Percentiles rank a stretch among this genome's conserved stretches.
Conservation (phyloP, 345 rosid species). For the Psidium guajava region DNA sequence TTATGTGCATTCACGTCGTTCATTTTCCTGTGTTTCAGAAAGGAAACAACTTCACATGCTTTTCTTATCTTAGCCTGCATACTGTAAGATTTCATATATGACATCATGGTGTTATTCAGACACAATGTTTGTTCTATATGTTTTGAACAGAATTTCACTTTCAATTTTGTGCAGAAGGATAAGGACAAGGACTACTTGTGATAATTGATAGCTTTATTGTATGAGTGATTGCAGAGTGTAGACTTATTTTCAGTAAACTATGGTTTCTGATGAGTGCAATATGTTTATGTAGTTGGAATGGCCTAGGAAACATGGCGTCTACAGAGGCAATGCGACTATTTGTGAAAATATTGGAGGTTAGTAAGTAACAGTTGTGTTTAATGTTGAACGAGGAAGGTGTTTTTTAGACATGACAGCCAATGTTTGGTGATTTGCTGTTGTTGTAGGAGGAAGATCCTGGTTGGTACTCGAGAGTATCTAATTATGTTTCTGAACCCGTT, state of each 20-base stretch:
- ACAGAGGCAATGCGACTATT: slow-evolving; percentile 99
- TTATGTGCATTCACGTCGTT: neutral
- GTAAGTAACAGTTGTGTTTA: slow-evolving; percentile 7
- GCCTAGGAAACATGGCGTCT: slow-evolving; percentile 83
- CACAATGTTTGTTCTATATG: neutral
- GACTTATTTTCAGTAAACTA: neutral
- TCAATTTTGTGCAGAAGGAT: neutral
- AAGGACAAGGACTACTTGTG: neutral
- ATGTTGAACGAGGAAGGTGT: neutral
- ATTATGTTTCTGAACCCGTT: slow-evolving; percentile 52
- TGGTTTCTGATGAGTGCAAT: neutral
- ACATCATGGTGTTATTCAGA: neutral
- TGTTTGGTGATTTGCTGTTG: neutral
- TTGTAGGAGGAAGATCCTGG: slow-evolving; percentile 93
- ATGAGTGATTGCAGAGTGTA: neutral
- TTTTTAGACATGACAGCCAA: neutral
- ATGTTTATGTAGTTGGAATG: slow-evolving; percentile 75
- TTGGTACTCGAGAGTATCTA: slow-evolving; percentile 93
- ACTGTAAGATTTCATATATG: neutral
- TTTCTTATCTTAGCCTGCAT: neutral
- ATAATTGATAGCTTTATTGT: neutral
- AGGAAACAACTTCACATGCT: neutral
- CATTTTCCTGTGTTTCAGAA: neutral
- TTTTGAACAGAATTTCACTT: neutral
- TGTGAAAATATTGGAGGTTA: slow-evolving; percentile 96